phyloP scores from a whole-genome alignment of 345 rosid species.

The Populus tremula region DNA sequence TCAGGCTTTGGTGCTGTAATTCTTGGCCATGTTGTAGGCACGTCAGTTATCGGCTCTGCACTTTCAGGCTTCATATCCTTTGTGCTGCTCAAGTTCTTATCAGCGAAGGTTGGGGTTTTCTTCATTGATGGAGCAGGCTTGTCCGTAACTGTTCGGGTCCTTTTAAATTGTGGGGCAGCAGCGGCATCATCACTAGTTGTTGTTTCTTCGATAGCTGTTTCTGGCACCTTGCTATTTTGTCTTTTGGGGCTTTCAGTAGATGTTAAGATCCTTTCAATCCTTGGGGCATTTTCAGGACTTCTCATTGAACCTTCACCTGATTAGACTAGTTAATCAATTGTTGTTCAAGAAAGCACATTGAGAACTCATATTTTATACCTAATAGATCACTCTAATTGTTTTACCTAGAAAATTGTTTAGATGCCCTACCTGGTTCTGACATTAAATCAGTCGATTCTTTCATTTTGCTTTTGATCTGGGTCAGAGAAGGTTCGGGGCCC shows the following conservation, averaged over 20 bases:
- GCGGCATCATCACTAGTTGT: neutral
- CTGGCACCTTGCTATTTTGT: slow-evolving; percentile 5
- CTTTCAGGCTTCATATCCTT: slow-evolving; percentile 16
- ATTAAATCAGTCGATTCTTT: slow-evolving; percentile 5
- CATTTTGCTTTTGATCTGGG: slow-evolving; percentile 32
- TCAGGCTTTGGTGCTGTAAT: slow-evolving; percentile 16
- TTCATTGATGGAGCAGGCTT: slow-evolving; percentile 16
- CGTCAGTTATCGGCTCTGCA: neutral
- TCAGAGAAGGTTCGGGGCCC: slow-evolving; percentile 13
- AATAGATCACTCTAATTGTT: neutral
- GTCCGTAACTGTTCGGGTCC: slow-evolving; percentile 25
- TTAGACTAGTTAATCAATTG: neutral
- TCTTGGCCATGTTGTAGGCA: neutral
- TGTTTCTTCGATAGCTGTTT: slow-evolving; percentile 10
- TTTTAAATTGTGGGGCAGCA: slow-evolving; percentile 30
- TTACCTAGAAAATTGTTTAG: slow-evolving; percentile 24
- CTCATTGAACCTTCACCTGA: slow-evolving; percentile 19
- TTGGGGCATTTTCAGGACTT: neutral
- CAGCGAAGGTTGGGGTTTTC: slow-evolving; percentile 6
- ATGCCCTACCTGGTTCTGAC: slow-evolving; percentile 10
- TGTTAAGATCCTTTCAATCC: too few species aligned
- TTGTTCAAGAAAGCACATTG: neutral
- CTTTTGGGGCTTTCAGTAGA: neutral
- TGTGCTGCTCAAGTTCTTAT: slow-evolving; percentile 7
- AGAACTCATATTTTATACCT: neutral